These are phyloP conservation scores for Boletus subcaerulescens DNA, from an alignment of 768 basidiomycete genomes.

Conservation along the genomic window DNA sequence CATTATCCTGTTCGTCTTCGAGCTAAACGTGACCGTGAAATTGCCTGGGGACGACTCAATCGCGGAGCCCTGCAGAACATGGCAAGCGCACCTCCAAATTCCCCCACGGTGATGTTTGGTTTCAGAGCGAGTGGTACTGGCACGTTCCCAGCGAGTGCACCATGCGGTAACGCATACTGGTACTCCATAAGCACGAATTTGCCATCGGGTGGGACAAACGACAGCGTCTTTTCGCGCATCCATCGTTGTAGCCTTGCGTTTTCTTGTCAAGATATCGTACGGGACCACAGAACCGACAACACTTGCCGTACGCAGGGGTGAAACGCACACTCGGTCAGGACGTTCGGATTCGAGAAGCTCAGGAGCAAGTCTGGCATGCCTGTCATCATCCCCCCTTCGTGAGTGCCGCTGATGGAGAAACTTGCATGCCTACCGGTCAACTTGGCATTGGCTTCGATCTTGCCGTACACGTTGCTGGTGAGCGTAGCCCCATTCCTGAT, in stretches of 20 bases:
- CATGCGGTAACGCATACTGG: conserved; percentile 51
- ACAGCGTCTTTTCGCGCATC: conserved; percentile 70
- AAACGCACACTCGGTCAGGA: conserved; percentile 77
- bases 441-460: conserved; percentile 71
- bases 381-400: conserved; percentile 24
- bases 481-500: conserved; percentile 65
- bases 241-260: conserved; percentile 69
- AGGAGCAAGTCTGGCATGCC: conserved; percentile 89
- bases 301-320: conserved; percentile 89
- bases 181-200: conserved; percentile 84
- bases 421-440: conserved; percentile 58
- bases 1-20: conserved; percentile 61
- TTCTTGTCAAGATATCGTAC: conserved; percentile 6
- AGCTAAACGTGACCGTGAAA: conserved; percentile 61
- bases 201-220: conserved; percentile 94
- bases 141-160: conserved; percentile 41
- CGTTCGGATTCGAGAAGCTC: conserved; percentile 70
- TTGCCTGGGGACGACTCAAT: conserved; percentile 38
- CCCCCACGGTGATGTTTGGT: conserved; percentile 32
- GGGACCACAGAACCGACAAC: background rate
- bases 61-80: background rate
- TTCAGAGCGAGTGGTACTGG: conserved; percentile 53
- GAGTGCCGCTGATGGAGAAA: background rate
- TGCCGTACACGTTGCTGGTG: conserved; percentile 68
- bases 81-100: conserved; percentile 29